Percentiles rank a stretch among this genome's conserved stretches.
phyloP scores from a whole-genome alignment of 2,329 filamentous ascomycete genomes.

The Scytalidium lignicola region DNA sequence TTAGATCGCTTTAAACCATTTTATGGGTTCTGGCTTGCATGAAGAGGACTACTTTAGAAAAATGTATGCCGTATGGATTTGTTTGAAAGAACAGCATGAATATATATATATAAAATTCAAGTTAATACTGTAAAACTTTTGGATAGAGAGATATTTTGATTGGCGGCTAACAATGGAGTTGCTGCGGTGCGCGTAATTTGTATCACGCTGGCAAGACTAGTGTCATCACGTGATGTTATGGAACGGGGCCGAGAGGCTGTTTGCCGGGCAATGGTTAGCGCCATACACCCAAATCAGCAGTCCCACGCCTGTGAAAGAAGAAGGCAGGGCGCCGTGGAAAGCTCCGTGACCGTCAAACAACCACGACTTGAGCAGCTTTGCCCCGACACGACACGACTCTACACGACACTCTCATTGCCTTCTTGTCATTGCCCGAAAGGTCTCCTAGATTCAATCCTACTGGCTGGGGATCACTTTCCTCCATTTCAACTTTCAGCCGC shows the following conservation, averaged over 20 bases:
- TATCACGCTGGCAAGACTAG: too few species aligned
- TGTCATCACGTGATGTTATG: not conserved
- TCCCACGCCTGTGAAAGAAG: not conserved
- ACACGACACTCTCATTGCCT: not conserved
- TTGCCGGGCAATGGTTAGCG: not conserved
- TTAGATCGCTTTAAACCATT: too few species aligned
- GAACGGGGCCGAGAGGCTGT: not conserved
- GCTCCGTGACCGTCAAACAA: not conserved
- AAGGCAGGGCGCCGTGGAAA: not conserved
- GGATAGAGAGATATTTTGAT: too few species aligned
- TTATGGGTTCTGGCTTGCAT: too few species aligned
- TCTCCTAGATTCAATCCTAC: not conserved
- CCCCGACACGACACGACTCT: not conserved
- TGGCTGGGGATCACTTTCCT: not conserved
- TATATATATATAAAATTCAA: too few species aligned
- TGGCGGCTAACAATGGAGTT: too few species aligned
- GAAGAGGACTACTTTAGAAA: too few species aligned
- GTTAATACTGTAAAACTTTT: too few species aligned
- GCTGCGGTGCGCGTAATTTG: too few species aligned
- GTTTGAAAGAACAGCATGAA: too few species aligned
- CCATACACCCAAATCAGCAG: not conserved
- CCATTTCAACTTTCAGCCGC: not conserved
- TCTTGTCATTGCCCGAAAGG: not conserved
- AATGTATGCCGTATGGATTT: too few species aligned
- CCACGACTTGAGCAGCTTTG: not conserved